phyloP scores from a whole-genome alignment of 805 yeast genomes.

The Peterozyma toletana region DNA sequence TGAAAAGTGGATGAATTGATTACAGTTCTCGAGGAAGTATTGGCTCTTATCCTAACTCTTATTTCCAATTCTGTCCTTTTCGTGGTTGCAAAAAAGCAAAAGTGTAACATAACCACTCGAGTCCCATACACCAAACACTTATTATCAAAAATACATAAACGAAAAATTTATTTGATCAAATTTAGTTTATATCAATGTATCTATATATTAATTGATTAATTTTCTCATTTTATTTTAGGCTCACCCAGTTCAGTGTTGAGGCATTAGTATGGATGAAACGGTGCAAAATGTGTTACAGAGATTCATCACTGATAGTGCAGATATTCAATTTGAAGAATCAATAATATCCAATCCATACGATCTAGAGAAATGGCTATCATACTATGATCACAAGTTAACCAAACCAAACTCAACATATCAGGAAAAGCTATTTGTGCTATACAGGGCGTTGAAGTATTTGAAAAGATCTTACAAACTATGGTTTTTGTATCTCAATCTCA shows the following conservation, averaged over 20 bases:
- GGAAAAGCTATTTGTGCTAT: conserved; percentile 37
- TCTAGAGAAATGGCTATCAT: conserved; percentile 37
- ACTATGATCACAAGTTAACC: conserved; percentile 27
- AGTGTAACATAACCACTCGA: background rate
- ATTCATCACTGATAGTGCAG: conserved; percentile 12
- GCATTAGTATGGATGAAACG: no score
- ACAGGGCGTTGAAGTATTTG: conserved; percentile 40
- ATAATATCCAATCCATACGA: conserved; percentile 26
- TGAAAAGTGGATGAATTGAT: background rate
- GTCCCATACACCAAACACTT: no score
- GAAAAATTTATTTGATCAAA: background rate
- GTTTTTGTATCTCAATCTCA: conserved; percentile 38
- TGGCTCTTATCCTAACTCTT: no score
- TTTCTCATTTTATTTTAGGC: no score
- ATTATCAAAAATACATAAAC: background rate
- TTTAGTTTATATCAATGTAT: background rate
- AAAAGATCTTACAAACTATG: conserved; percentile 47
- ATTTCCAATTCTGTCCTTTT: background rate
- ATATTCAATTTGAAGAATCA: conserved; percentile 27
- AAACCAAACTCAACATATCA: conserved; percentile 15
- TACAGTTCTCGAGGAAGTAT: no score
- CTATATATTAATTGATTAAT: no score
- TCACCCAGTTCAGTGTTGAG: no score
- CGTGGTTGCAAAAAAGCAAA: background rate
- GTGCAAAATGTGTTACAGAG: no score